phyloP scores from a whole-genome alignment of 306 rosid genomes.

The Sicyos edulis region DNA sequence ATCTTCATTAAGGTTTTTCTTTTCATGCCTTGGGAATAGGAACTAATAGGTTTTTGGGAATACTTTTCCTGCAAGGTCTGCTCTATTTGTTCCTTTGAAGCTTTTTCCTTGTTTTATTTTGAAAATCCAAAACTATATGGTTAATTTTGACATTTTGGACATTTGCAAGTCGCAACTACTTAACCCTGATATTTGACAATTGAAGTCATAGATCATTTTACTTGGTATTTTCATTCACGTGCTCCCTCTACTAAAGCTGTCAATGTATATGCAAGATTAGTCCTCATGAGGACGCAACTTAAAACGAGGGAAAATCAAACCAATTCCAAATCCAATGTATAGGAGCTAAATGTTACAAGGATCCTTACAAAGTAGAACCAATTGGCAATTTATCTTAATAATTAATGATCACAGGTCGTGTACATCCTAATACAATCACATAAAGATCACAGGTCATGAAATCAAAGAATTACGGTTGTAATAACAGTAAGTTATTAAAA shows the following conservation, averaged over 20 bases:
- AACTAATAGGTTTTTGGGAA: neutral
- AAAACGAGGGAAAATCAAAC: neutral
- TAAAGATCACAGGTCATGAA: slow-evolving; percentile 1
- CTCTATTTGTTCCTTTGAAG: too few relatives aligned
- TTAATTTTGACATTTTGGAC: neutral
- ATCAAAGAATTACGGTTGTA: neutral
- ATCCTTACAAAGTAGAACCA: neutral
- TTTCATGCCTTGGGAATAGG: neutral
- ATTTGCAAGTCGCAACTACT: slow-evolving; percentile 9
- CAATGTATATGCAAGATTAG: neutral
- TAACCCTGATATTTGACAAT: neutral
- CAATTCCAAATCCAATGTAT: slow-evolving; percentile 11
- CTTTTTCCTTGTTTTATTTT: too few relatives aligned
- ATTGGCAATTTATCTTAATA: neutral
- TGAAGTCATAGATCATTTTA: neutral
- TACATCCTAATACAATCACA: neutral
- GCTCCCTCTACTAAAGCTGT: slow-evolving; percentile 2
- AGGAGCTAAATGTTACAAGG: neutral
- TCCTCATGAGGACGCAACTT: neutral
- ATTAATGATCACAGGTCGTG: neutral
- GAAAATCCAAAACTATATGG: neutral
- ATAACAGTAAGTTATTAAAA: neutral
- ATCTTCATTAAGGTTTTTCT: too few relatives aligned
- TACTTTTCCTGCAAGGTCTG: too few relatives aligned
- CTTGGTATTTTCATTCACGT: neutral